These are phyloP conservation scores for Tubosaeta sp. DNA, from an alignment of 768 basidiomycete species.

Conservation along the genomic window DNA sequence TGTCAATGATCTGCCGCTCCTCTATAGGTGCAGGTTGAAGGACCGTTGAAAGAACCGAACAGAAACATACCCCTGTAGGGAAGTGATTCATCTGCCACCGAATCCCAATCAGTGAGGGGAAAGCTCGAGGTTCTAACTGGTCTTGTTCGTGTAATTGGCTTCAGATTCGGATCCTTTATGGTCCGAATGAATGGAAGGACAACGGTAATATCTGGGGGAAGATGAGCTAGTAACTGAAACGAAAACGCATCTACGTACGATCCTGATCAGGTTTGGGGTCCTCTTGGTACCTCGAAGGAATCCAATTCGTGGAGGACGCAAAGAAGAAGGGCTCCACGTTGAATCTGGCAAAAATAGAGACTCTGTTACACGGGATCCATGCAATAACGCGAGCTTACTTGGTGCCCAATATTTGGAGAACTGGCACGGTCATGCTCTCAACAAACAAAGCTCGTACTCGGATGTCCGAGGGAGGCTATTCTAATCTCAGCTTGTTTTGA, in stretches of 20 bases:
- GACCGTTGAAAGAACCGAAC: neutral
- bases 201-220: slow-evolving; percentile 50
- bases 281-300: slow-evolving; percentile 62
- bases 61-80: slow-evolving; percentile 17
- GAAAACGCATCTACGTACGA: slow-evolving; percentile 43
- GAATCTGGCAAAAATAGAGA: slow-evolving; percentile 33
- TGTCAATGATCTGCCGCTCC: slow-evolving; percentile 40
- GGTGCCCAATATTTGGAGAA: slow-evolving; percentile 55
- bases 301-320: slow-evolving; percentile 61
- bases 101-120: neutral
- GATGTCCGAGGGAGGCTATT: slow-evolving; percentile 32
- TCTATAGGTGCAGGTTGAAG: slow-evolving; percentile 9
- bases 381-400: slow-evolving; percentile 34
- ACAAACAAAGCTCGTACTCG: slow-evolving; percentile 50
- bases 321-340: slow-evolving; percentile 65
- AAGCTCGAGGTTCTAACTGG: slow-evolving; percentile 13
- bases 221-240: slow-evolving; percentile 4
- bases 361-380: neutral
- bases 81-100: neutral
- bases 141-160: slow-evolving; percentile 16
- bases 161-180: slow-evolving; percentile 26
- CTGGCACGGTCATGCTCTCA: slow-evolving; percentile 45
- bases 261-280: slow-evolving; percentile 39
- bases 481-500: neutral
- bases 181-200: slow-evolving; percentile 50